Evolutionary conservation across 192 early-diverging fungal genomes (phyloP), one percentile per base, ranked within the genome.

Genomic region (Entophlyctis helioformis): DNA sequence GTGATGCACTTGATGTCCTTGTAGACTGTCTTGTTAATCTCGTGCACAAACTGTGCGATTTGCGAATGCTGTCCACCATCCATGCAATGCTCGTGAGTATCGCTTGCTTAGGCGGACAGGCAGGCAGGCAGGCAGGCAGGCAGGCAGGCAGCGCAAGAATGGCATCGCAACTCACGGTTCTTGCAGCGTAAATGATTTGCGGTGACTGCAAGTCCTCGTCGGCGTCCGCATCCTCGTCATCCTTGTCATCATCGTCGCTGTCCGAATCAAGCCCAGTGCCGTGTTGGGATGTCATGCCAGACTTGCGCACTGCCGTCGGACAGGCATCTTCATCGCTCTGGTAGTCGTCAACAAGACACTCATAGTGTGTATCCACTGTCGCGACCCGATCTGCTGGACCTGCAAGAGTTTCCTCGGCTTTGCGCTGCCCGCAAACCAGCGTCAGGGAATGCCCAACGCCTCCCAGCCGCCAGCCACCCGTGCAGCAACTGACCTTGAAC

Each of bases 21-120:
- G 50, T 83, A 90, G 8, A 38, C 48, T 1, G 93, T 92, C 57
- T 86, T 90, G 51, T 78, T 67, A 9, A 95, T 50, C 58, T 97
- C 89, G 48, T 69, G 59, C 0, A 93, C 59, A 52, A 97, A 89
- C 55, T 97, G 94, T 20, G 77, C 64, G 13, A 97, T 59, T 61
- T 97, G 94, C 3, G 89, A 93, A 58, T 97, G 94, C 13, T 87
- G 9, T 25, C 5, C 29, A 11, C 29, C 4, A 31, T 4, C 6
- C 16, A 81, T 85, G 13, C 78, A 72, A 55, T 81, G 86, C 35
- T 68, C 71, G 2, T 83, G 71, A 64, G 29, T 31, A 80, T 39
- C 16, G 20, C 13, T 1, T n/a, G 12, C 13, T 24, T 28, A 43
- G 20, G 10, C n/a, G 11, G 34, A 13, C 36, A 53, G 15, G 36